Percentiles rank a stretch among this genome's conserved stretches.
Conservation (phyloP, 371 early-diverging fungal species). For the Mucor ambiguus region DNA sequence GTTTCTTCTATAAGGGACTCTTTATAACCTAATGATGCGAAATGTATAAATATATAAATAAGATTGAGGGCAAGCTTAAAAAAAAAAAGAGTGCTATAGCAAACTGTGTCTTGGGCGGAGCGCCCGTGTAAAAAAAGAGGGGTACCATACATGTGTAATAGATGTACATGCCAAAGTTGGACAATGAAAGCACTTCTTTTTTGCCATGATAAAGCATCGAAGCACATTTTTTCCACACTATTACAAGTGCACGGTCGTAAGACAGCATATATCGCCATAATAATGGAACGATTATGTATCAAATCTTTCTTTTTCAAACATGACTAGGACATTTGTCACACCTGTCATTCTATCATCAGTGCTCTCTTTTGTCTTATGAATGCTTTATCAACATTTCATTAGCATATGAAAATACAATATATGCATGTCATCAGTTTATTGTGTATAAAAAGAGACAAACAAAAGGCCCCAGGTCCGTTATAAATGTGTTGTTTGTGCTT, state of each 20-base stretch:
- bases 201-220: conserved; percentile 3
- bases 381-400: neutral
- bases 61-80: neutral
- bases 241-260: conserved; percentile 10
- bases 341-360: conserved; percentile 10
- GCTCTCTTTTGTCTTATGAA: neutral
- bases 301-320: neutral
- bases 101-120: neutral
- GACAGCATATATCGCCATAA: conserved; percentile 5
- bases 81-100: neutral
- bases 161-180: neutral
- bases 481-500: neutral
- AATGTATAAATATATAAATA: conserved; percentile 3
- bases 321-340: conserved; percentile 8
- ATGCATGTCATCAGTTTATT: neutral
- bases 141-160: neutral
- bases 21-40: neutral
- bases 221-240: conserved; percentile 12
- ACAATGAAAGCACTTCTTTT: conserved; percentile 7
- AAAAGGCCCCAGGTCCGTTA: neutral
- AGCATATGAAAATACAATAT: neutral
- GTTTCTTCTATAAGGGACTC: neutral
- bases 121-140: neutral
- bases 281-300: conserved; percentile 6
- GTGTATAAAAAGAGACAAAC: neutral